phyloP scores from a whole-genome alignment of 2,329 filamentous ascomycete genomes.

The Sclerotinia minor region DNA sequence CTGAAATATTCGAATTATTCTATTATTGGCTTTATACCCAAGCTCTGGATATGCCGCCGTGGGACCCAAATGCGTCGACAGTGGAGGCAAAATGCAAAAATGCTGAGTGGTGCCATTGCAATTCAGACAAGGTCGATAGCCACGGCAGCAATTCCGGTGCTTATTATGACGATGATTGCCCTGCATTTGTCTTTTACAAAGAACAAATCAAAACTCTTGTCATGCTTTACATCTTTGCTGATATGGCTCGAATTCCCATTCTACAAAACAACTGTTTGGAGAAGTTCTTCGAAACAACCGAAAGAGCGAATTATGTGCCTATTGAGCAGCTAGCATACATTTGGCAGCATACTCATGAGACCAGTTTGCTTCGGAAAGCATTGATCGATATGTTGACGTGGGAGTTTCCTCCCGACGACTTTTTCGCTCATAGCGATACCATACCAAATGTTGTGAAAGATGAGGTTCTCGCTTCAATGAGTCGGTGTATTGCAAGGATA shows the following conservation, averaged over 20 bases:
- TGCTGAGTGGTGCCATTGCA: too few relatives aligned
- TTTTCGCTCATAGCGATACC: too few relatives aligned
- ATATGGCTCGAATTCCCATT: slow-evolving; percentile 8
- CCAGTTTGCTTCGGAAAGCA: slow-evolving; percentile 11
- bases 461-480: background rate
- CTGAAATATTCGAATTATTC: slow-evolving; percentile 26
- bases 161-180: background rate
- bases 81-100: background rate
- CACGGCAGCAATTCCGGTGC: background rate
- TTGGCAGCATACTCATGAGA: slow-evolving; percentile 18
- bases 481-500: background rate
- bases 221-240: slow-evolving; percentile 26
- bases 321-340: background rate
- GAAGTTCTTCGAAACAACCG: background rate
- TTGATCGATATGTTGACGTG: slow-evolving; percentile 25
- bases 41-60: background rate
- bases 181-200: background rate
- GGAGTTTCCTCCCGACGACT: too few relatives aligned
- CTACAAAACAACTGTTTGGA: slow-evolving; percentile 24
- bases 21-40: slow-evolving; percentile 30
- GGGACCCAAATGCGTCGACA: background rate
- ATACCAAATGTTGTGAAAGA: background rate
- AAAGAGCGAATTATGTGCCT: background rate
- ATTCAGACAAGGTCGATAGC: too few relatives aligned
- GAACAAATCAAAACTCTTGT: background rate